phyloP scores from a whole-genome alignment of 805 yeast species.

The Yarrowia porcina region DNA sequence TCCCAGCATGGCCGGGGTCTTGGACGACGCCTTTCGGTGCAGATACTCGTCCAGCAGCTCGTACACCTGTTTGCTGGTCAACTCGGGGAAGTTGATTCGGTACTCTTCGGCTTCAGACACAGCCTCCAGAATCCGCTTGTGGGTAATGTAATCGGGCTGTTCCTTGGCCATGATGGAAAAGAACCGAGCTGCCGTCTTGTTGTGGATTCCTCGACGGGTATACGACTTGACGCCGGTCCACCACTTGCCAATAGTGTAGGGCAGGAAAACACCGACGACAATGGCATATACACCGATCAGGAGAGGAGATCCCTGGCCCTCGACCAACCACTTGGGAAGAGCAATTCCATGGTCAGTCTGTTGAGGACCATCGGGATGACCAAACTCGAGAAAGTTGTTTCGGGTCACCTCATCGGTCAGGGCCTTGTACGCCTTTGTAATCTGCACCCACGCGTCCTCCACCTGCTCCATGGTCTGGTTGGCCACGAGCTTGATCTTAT shows the following conservation, averaged over 20 bases:
- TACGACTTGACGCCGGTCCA: slow-evolving; percentile 79
- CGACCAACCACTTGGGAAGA: slow-evolving; percentile 84
- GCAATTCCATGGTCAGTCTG: slow-evolving; percentile 91
- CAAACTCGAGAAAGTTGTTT: slow-evolving; percentile 79
- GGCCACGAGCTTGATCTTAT: slow-evolving; percentile 62
- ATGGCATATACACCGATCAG: slow-evolving; percentile 64
- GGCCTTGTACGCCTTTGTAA: slow-evolving; percentile 90
- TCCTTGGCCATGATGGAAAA: slow-evolving; percentile 70
- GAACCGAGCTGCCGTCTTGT: slow-evolving; percentile 75
- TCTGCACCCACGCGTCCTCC: slow-evolving; percentile 74
- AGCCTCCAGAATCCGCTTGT: slow-evolving; percentile 56
- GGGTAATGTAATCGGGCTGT: slow-evolving; percentile 48
- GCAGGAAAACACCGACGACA: slow-evolving; percentile 74
- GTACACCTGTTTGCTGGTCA: slow-evolving; percentile 48
- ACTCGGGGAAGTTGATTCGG: slow-evolving; percentile 42
- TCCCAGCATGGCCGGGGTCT: slow-evolving; percentile 49
- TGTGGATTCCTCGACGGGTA: slow-evolving; percentile 79
- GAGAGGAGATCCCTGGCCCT: slow-evolving; percentile 68
- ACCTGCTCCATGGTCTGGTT: slow-evolving; percentile 59
- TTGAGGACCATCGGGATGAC: slow-evolving; percentile 98
- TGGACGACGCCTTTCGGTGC: slow-evolving; percentile 47
- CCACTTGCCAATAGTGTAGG: slow-evolving; percentile 80
- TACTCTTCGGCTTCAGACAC: slow-evolving; percentile 68
- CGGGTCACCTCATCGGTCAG: slow-evolving; percentile 84
- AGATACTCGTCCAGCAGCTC: slow-evolving; percentile 56